Percentiles rank a stretch among this genome's conserved stretches.
phyloP scores from a whole-genome alignment of 257 asterid genomes.

The Solanum dulcamara region DNA sequence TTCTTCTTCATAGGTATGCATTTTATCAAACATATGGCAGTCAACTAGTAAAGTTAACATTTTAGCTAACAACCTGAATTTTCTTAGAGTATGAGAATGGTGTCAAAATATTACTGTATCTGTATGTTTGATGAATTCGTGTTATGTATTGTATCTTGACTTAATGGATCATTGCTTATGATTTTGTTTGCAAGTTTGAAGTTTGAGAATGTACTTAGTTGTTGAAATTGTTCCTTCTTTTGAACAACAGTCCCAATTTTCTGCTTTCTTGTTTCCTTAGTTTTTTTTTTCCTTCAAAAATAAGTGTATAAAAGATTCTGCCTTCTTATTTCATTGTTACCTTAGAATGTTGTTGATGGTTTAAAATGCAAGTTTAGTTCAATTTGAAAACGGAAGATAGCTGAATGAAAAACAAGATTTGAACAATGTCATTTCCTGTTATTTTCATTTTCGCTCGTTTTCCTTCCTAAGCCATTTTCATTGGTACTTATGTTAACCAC shows the following conservation, averaged over 20 bases:
- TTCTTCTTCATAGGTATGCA: slow-evolving; percentile 58
- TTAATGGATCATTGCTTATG: not conserved
- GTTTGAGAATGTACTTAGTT: not conserved
- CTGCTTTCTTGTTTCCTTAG: not conserved
- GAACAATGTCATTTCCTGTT: not conserved
- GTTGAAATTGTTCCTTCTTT: not conserved
- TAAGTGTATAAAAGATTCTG: not conserved
- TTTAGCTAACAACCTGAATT: not conserved
- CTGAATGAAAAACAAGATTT: not conserved
- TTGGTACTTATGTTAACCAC: not conserved
- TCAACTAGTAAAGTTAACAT: not conserved
- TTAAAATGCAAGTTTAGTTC: not conserved
- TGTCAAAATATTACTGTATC: not conserved
- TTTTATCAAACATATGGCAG: not conserved
- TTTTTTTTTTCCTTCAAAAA: not conserved
- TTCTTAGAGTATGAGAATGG: not conserved
- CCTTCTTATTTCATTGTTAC: not conserved
- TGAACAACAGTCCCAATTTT: not conserved
- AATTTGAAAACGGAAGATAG: not conserved
- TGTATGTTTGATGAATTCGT: not conserved
- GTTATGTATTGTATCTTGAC: not conserved
- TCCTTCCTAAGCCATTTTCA: not conserved
- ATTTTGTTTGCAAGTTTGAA: not conserved
- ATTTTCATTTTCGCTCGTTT: not conserved
- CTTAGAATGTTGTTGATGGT: not conserved